A percentile compares a stretch with the other conserved stretches of the same genome.
Conservation (phyloP, 345 rosid genomes). For the Rhodamnia rubescens region DNA sequence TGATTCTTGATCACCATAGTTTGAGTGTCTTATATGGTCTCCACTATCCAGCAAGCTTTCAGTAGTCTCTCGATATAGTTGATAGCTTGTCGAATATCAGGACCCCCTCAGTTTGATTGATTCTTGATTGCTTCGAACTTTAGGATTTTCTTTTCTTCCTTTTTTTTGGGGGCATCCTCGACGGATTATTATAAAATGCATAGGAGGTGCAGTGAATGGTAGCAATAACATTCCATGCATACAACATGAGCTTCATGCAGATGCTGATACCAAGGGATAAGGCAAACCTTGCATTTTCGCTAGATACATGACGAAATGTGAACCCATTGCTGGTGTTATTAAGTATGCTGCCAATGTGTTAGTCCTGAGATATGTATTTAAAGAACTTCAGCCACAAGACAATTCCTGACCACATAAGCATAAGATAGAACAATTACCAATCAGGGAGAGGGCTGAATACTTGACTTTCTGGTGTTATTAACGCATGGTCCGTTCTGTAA, state of each 20-base stretch:
- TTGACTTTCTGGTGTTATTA: conserved; percentile 89
- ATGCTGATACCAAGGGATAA: neutral
- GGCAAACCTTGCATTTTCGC: conserved; percentile 80
- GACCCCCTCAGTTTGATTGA: neutral
- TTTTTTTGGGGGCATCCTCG: neutral
- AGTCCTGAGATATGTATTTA: conserved; percentile 37
- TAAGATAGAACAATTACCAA: conserved; percentile 29
- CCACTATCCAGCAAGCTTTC: neutral
- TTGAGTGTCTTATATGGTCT: neutral
- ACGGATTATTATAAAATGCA: neutral
- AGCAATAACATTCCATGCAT: neutral
- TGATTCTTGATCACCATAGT: neutral
- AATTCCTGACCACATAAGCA: neutral
- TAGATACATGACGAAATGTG: conserved; percentile 87
- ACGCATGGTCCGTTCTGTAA: conserved; percentile 67
- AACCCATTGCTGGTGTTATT: conserved; percentile 81
- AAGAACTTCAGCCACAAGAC: conserved; percentile 6
- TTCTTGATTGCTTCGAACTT: neutral
- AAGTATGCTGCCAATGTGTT: conserved; percentile 76
- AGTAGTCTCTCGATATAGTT: neutral
- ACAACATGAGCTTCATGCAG: neutral
- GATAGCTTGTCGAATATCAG: neutral
- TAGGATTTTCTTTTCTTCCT: neutral
- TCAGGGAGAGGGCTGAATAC: conserved; percentile 80
- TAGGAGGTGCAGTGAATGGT: neutral